Base-by-base conservation (phyloP, 1,284 basidiomycete genomes). In the Apiotrichum montevideense region DNA sequence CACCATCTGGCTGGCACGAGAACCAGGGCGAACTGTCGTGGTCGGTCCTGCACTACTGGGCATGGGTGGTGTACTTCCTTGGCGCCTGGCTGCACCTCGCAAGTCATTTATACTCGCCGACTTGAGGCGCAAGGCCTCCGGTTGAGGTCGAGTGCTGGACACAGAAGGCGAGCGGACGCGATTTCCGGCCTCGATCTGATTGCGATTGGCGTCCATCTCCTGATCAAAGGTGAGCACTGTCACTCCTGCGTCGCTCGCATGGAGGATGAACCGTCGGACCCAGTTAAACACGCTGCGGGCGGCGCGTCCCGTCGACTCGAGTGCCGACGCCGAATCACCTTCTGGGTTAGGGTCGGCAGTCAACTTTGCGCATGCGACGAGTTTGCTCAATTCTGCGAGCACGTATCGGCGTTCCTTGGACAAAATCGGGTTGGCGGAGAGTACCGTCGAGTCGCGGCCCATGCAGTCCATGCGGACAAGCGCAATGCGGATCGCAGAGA, bases 401-500 rank as follows among this genome's bases (percentile, higher is more conserved):
- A 98, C 87, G 45, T 84, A 82, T 69, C 90, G 89, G 51, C 94
- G 84, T 69, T 91, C 87, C 56, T 85, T 82, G 3, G 84, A 84
- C 32, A 98, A 81, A 2, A 80, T 64, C 0, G 87, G 83, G 66
- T 85, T 85, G 33, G 80, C 80, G 55, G 82, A 82, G 35, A 98
- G 81, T 11, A 88, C 77, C 0, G 81, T 79, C 1, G 90, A 87
- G 60, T 95, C 90, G 56, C 90, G 87, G 39, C 85, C 85, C 33
- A 97, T 80, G 62, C 92, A 96, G 60, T 89, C 89, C 11, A 91
- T 87, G 9, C 87, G 84, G 33, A 86, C 84, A 43, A 98, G 82
- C 14, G 95, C 86, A 32, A 87, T 84, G n/a, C 95, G 87, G 41
- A 98, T 91, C 54, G 90, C 90, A 3, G 91, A 93, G 66, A 98